Conservation (phyloP, 257 asterid species). For the Capsicum rhomboideum region DNA sequence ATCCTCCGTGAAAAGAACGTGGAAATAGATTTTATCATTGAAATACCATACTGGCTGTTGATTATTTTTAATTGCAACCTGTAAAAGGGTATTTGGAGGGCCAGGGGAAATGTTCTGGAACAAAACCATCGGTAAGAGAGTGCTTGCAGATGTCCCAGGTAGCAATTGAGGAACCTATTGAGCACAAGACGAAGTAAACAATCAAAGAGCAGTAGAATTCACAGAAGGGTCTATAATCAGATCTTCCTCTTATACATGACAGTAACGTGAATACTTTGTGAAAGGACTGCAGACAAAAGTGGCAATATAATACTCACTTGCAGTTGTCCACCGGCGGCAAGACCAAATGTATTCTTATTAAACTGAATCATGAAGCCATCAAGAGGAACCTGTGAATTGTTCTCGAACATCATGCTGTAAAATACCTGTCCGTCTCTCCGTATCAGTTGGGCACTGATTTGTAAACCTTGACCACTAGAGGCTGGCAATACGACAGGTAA, state of each 20-base stretch:
- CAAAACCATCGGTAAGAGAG: slow-evolving; percentile 85
- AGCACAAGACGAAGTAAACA: slow-evolving; percentile 7
- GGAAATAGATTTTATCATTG: slow-evolving; percentile 58
- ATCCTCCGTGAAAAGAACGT: slow-evolving; percentile 66
- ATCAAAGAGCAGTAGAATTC: not conserved
- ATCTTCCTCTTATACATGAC: not conserved
- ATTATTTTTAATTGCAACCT: slow-evolving; percentile 93
- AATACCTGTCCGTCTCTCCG: slow-evolving; percentile 86
- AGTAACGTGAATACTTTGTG: not conserved
- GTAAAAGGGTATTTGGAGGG: slow-evolving; percentile 75
- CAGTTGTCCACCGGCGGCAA: slow-evolving; percentile 84
- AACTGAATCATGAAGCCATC: slow-evolving; percentile 99
- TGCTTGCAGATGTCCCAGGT: slow-evolving; percentile 81
- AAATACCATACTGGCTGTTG: slow-evolving; percentile 99
- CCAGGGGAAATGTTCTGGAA: slow-evolving; percentile 82
- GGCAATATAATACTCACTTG: slow-evolving; percentile 46
- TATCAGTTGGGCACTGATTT: slow-evolving; percentile 81
- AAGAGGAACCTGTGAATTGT: slow-evolving; percentile 64
- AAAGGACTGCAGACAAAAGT: not conserved
- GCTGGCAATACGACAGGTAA: slow-evolving; percentile 79
- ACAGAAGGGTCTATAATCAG: not conserved
- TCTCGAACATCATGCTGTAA: slow-evolving; percentile 91
- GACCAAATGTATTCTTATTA: slow-evolving; percentile 96
- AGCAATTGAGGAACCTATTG: slow-evolving; percentile 69
- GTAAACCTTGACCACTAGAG: slow-evolving; percentile 84